Evolutionary conservation across 2,329 filamentous ascomycete species (phyloP), one percentile per base, ranked within the genome.

Genomic region (Dactylellina parvicollis): DNA sequence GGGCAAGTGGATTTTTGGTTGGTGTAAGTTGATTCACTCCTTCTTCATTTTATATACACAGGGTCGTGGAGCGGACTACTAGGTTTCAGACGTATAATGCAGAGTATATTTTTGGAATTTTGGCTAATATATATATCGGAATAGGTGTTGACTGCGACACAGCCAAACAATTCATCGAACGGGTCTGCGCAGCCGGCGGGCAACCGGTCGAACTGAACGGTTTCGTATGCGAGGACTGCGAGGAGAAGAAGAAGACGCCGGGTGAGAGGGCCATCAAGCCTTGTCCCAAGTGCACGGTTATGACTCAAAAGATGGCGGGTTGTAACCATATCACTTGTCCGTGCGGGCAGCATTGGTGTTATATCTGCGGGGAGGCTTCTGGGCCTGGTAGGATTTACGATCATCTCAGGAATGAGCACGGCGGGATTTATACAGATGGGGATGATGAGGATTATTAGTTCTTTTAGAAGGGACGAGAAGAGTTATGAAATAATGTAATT

Each of bases 1-100:
- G 0, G 83, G 81, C 1, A 78, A 77, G 0, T 84, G 81, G 81
- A 82, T 85, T 57, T 84, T 85, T 46, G 83, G 81, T 0, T 84
- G 83, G 84, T 87, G 61, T 74, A 57, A 67, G 62, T 74, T 12
- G 16, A 28, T 28, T 16, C 18, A 16, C 14, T 38, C 22, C 20
- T 34, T 55, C 20, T 2, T 34, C 2, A 46, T 26, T 16, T 30
- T 38, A 9, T 14, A 44, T n/a, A 50, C 7, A 42, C 30, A 32
- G 5, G 12, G 30, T 32, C 30, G 5, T 12, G 30, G 30, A 32
- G 12, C 30, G 5, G 12, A 32, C 30, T 5, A 32, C 5, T 5
- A 5, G 5, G 30, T 12, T 5, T 18, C 3, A 22, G 8, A 24
- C n/a, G 18, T 10, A 42, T 8, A 36, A 34, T 22, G 14, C 18